These are phyloP conservation scores for Lipomyces sp. DNA, from an alignment of 805 yeast species.

Conservation along the genomic window DNA sequence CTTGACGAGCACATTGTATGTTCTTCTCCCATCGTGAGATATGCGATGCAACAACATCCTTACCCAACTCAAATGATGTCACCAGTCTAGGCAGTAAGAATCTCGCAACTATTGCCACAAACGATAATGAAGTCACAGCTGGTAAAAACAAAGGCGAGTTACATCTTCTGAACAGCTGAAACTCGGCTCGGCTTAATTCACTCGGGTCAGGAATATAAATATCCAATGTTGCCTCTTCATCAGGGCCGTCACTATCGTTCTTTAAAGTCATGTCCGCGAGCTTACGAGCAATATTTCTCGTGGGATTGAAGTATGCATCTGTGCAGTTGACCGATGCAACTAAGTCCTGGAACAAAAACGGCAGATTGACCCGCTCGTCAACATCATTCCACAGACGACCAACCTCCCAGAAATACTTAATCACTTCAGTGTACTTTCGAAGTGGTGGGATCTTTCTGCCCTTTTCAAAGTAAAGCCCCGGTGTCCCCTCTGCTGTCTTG, in stretches of 20 bases:
- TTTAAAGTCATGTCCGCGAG: neutral
- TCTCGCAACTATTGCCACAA: slow-evolving; percentile 11
- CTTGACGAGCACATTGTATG: neutral
- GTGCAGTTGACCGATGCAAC: slow-evolving; percentile 16
- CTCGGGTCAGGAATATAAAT: slow-evolving; percentile 47
- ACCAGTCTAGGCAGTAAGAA: slow-evolving; percentile 12
- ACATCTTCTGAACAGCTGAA: slow-evolving; percentile 57
- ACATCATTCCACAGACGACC: neutral
- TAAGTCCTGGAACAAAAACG: slow-evolving; percentile 5
- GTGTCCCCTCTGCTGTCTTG: neutral
- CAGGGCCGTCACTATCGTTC: neutral
- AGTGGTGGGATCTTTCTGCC: slow-evolving; percentile 14
- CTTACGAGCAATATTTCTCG: slow-evolving; percentile 8
- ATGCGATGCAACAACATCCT: neutral
- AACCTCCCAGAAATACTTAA: neutral
- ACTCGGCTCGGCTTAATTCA: slow-evolving; percentile 52
- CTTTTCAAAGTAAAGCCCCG: neutral
- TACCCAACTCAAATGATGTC: slow-evolving; percentile 14
- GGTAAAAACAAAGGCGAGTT: slow-evolving; percentile 36
- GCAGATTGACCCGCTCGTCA: slow-evolving; percentile 7
- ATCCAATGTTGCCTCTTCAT: slow-evolving; percentile 7
- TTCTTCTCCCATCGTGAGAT: slow-evolving; percentile 13
- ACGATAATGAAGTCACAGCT: neutral
- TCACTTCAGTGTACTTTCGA: slow-evolving; percentile 8
- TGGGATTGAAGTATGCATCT: slow-evolving; percentile 5